Evolutionary conservation across 2,329 filamentous ascomycete genomes (phyloP).

Genomic region (Cordyceps pruinosa): DNA sequence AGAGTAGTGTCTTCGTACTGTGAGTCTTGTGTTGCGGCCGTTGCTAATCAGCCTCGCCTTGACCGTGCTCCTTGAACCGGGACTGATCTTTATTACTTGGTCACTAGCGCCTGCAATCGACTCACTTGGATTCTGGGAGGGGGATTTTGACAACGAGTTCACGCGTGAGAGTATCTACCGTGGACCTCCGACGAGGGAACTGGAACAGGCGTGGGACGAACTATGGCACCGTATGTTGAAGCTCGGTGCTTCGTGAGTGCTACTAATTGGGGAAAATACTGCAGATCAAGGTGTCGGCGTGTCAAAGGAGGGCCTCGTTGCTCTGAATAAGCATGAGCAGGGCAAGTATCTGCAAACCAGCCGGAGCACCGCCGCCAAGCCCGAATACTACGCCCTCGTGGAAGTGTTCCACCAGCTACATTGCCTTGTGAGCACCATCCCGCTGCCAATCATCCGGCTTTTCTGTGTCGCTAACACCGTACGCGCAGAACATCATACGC

Average conservation of each 20-base stretch:
- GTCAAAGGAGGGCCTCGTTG: not conserved
- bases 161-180: slow-evolving; percentile 4
- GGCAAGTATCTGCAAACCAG: not conserved
- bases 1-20: not conserved
- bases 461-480: not conserved
- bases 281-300: slow-evolving; percentile 7
- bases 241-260: not conserved
- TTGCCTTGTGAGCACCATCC: slow-evolving; percentile 11
- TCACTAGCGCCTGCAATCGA: not conserved
- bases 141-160: slow-evolving; percentile 4
- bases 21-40: not conserved
- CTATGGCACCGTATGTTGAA: slow-evolving; percentile 8
- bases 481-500: slow-evolving; percentile 11
- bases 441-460: not conserved
- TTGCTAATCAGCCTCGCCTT: not conserved
- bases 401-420: slow-evolving; percentile 16
- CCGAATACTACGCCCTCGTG: slow-evolving; percentile 11
- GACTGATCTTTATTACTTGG: not conserved
- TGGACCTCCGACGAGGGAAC: not conserved
- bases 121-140: slow-evolving; percentile 2
- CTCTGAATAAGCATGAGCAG: slow-evolving; percentile 4
- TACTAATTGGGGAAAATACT: not conserved
- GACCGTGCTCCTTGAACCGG: not conserved
- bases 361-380: not conserved
- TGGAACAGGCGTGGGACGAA: slow-evolving; percentile 7